Percentiles rank a stretch among this genome's conserved stretches.
Evolutionary conservation across 495 filamentous ascomycete genomes (phyloP).

Genomic region (Wilcoxina mikolae): DNA sequence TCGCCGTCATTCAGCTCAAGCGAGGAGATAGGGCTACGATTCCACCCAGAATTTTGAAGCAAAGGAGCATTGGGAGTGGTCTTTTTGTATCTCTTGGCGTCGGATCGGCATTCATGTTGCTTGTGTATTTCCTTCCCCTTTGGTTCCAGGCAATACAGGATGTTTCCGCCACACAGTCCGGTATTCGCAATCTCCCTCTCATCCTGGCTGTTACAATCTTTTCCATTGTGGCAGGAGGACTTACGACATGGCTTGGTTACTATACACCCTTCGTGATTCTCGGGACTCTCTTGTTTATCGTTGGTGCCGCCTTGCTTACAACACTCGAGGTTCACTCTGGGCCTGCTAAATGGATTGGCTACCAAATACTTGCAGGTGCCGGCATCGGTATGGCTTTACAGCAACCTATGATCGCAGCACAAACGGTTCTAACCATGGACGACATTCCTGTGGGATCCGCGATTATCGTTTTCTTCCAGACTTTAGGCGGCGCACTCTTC

Average conservation of each 20-base stretch:
- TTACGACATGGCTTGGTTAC: slow-evolving; percentile 52
- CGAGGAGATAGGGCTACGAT: slow-evolving; percentile 61
- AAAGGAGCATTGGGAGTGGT: slow-evolving; percentile 49
- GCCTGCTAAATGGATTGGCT: slow-evolving; percentile 54
- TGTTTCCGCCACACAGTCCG: slow-evolving; percentile 50
- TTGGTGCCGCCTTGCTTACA: slow-evolving; percentile 56
- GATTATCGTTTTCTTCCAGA: slow-evolving; percentile 55
- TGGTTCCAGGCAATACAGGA: slow-evolving; percentile 75
- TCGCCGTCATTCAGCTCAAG: slow-evolving; percentile 50
- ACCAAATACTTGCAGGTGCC: slow-evolving; percentile 52
- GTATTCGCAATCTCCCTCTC: slow-evolving; percentile 63
- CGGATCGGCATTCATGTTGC: slow-evolving; percentile 52
- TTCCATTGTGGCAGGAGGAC: slow-evolving; percentile 45
- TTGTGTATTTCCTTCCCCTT: slow-evolving; percentile 61
- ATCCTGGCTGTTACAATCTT: slow-evolving; percentile 48
- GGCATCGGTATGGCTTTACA: slow-evolving; percentile 56
- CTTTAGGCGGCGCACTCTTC: slow-evolving; percentile 57
- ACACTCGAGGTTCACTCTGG: slow-evolving; percentile 45
- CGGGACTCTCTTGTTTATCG: slow-evolving; percentile 41
- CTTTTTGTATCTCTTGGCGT: slow-evolving; percentile 41
- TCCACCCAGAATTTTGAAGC: slow-evolving; percentile 54
- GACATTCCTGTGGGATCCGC: slow-evolving; percentile 57
- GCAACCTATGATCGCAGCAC: slow-evolving; percentile 53
- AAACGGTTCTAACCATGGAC: slow-evolving; percentile 45
- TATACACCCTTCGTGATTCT: slow-evolving; percentile 61